Conservation (phyloP, 208 protist species). For the Crithidia thermophila region DNA sequence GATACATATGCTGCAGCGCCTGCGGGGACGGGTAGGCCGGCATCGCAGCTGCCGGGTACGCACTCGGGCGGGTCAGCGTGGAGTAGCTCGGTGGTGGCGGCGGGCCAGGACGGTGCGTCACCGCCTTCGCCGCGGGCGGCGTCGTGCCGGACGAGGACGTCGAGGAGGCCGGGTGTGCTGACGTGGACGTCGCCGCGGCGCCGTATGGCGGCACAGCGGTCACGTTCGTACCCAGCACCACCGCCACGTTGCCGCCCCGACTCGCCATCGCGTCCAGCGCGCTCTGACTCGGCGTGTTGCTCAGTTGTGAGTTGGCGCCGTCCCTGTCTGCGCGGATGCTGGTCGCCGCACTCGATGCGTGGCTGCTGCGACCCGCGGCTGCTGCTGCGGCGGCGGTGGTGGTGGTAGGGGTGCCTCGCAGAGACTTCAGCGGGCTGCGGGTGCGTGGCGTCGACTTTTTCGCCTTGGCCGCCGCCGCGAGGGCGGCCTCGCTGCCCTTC, state of each 20-base stretch:
- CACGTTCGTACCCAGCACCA: background rate
- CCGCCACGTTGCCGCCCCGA: background rate
- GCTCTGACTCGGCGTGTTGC: background rate
- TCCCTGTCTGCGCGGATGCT: background rate
- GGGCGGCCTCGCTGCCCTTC: conserved; percentile 8
- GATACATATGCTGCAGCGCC: conserved; percentile 5
- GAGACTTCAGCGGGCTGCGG: conserved; percentile 5
- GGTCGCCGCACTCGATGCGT: background rate
- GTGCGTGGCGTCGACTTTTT: background rate
- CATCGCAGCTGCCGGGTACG: background rate
- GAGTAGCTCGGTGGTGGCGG: conserved; percentile 15
- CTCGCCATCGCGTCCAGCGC: background rate
- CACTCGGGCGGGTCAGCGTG: background rate
- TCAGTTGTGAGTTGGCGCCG: background rate
- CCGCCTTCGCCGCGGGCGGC: background rate
- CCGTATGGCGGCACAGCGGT: background rate
- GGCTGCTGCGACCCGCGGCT: background rate
- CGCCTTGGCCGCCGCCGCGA: background rate
- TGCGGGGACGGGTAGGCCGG: background rate
- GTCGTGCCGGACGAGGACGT: background rate
- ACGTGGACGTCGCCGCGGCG: background rate
- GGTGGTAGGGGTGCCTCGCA: background rate
- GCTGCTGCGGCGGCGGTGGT: background rate
- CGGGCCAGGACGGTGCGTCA: background rate
- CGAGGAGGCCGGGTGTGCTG: too few species aligned